These are phyloP conservation scores for Hypoxylon rubiginosum DNA, from an alignment of 2,329 filamentous ascomycete species.

Conservation along the genomic window DNA sequence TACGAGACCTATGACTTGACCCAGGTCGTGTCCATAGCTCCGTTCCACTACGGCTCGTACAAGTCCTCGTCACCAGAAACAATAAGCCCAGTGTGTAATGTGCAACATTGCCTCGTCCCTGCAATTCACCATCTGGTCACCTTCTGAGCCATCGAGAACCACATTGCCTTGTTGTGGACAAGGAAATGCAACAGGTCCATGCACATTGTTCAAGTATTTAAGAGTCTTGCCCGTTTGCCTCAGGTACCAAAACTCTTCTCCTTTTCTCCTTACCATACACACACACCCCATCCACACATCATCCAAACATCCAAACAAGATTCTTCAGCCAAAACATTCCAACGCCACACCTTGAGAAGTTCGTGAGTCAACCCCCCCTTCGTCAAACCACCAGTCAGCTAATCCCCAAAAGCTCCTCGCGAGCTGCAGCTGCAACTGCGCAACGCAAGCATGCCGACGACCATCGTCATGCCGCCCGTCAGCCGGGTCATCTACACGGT, in stretches of 20 bases:
- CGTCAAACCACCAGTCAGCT: slow-evolving; percentile 1
- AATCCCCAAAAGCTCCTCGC: background rate
- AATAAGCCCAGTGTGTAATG: background rate
- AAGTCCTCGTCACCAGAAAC: background rate
- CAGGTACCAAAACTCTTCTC: background rate
- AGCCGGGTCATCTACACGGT: slow-evolving; percentile 29
- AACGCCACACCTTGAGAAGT: background rate
- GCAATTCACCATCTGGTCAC: background rate
- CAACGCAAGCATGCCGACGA: slow-evolving; percentile 4
- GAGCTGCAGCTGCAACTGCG: background rate
- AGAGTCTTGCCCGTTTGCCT: background rate
- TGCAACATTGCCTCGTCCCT: background rate
- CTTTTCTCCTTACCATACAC: background rate
- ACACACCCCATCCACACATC: background rate
- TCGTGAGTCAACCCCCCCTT: background rate
- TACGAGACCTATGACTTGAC: too few species aligned
- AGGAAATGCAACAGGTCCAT: background rate
- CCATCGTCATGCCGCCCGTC: slow-evolving; percentile 17
- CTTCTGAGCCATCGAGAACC: background rate
- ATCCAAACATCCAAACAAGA: background rate
- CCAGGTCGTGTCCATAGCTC: background rate
- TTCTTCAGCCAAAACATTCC: background rate
- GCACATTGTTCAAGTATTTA: background rate
- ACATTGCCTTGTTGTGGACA: background rate
- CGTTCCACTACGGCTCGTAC: slow-evolving; percentile 3